A percentile compares a stretch with the other conserved stretches of the same genome.
Conservation (phyloP, 2,329 filamentous ascomycete species). For the Aspergillus hortae region DNA sequence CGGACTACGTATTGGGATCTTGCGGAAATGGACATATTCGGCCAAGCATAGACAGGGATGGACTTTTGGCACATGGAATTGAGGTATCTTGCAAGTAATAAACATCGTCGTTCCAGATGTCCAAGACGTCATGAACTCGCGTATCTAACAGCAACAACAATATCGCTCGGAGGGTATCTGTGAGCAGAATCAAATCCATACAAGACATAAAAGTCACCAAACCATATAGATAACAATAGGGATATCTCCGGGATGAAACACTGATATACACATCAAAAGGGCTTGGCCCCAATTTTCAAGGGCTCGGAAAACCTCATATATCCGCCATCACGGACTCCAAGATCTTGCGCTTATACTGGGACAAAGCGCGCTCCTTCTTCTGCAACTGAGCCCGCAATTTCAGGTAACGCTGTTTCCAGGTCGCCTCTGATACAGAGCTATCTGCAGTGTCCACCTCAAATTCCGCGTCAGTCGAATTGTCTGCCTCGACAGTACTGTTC, state of each 20-base stretch:
- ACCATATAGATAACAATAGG: background rate
- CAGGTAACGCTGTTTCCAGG: constrained; percentile 40
- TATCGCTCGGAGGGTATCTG: constrained; percentile 20
- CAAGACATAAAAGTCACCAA: background rate
- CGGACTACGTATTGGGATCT: too few species aligned
- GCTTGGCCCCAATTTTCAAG: background rate
- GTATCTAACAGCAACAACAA: constrained; percentile 5
- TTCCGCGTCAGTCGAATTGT: constrained; percentile 26
- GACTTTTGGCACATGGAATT: background rate
- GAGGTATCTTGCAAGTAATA: background rate
- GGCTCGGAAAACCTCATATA: constrained; percentile 19
- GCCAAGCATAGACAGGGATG: background rate
- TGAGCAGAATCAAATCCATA: constrained; percentile 6
- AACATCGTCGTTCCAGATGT: background rate
- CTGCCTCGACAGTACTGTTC: constrained; percentile 14
- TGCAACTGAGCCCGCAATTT: constrained; percentile 36
- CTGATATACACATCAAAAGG: background rate
- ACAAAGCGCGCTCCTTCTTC: constrained; percentile 35
- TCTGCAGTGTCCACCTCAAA: constrained; percentile 25
- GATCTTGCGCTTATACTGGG: constrained; percentile 41
- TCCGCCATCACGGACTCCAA: constrained; percentile 44
- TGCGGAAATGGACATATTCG: too few species aligned
- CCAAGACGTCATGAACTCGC: background rate
- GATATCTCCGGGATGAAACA: background rate
- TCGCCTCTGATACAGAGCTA: constrained; percentile 22